phyloP scores from a whole-genome alignment of 2,329 filamentous ascomycete species.

The Alternaria sp. region DNA sequence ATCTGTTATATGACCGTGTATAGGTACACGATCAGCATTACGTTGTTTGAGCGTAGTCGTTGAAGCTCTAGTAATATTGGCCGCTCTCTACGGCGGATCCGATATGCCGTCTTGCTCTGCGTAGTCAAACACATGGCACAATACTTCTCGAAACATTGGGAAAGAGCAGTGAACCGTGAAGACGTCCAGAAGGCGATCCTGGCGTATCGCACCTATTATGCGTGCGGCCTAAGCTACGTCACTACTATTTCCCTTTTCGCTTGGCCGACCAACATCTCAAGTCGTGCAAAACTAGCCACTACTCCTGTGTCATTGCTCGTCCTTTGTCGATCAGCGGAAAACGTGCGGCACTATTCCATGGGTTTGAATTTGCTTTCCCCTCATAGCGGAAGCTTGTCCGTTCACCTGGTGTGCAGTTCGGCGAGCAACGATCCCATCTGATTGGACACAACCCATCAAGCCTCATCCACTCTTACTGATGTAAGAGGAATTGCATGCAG shows the following conservation, averaged over 20 bases:
- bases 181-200: background rate
- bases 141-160: background rate
- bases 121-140: background rate
- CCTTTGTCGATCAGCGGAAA: constrained; percentile 7
- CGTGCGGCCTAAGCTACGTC: background rate
- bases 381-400: constrained; percentile 5
- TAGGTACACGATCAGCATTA: background rate
- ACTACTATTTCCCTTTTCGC: background rate
- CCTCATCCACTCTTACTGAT: background rate
- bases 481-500: background rate
- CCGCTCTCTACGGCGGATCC: background rate
- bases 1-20: background rate
- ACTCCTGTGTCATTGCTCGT: background rate
- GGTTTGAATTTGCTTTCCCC: constrained; percentile 11
- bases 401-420: background rate
- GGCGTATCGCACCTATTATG: background rate
- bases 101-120: background rate
- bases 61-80: no score
- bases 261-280: background rate
- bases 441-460: constrained; percentile 5
- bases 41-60: no score
- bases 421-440: constrained; percentile 1
- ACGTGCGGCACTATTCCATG: constrained; percentile 15
- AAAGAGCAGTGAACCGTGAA: background rate
- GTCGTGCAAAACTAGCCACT: constrained; percentile 4